These are phyloP conservation scores for Alternaria alternata DNA, from an alignment of 2,329 filamentous ascomycete species.

Conservation along the genomic window DNA sequence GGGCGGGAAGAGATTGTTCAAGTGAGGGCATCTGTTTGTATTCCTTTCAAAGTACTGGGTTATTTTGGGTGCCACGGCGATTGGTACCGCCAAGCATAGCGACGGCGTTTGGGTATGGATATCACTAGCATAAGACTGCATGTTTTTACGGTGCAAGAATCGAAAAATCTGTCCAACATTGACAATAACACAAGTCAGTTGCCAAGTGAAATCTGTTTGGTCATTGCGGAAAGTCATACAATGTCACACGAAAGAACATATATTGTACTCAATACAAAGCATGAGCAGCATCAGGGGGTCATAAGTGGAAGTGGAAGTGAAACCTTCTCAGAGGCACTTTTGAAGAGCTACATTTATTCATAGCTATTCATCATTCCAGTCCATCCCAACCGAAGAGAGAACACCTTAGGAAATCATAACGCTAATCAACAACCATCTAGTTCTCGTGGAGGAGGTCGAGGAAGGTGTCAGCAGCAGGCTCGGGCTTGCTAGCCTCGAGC, in stretches of 20 bases:
- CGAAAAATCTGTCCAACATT: neutral
- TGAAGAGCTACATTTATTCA: conserved; percentile 40
- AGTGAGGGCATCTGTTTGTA: conserved; percentile 29
- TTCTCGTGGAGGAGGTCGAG: conserved; percentile 57
- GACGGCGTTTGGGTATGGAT: conserved; percentile 17
- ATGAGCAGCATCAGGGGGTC: neutral
- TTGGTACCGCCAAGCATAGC: conserved; percentile 11
- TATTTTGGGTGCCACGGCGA: neutral
- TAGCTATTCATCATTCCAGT: conserved; percentile 35
- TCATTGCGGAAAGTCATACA: neutral
- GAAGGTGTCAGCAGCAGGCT: conserved; percentile 63
- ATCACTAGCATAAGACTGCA: neutral
- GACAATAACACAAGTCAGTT: neutral
- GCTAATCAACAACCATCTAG: conserved; percentile 47
- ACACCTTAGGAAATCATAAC: conserved; percentile 37
- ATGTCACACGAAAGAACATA: neutral
- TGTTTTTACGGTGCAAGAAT: neutral
- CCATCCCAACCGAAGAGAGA: conserved; percentile 35
- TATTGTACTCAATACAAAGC: neutral
- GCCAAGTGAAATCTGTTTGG: neutral
- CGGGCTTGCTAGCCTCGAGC: conserved; percentile 69
- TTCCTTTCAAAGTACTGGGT: neutral
- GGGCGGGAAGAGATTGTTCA: conserved; percentile 57
- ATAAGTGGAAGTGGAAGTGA: conserved; percentile 21
- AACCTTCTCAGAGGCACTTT: conserved; percentile 37